phyloP scores from a whole-genome alignment of 257 asterid species.

The Rubia yunnanensis region DNA sequence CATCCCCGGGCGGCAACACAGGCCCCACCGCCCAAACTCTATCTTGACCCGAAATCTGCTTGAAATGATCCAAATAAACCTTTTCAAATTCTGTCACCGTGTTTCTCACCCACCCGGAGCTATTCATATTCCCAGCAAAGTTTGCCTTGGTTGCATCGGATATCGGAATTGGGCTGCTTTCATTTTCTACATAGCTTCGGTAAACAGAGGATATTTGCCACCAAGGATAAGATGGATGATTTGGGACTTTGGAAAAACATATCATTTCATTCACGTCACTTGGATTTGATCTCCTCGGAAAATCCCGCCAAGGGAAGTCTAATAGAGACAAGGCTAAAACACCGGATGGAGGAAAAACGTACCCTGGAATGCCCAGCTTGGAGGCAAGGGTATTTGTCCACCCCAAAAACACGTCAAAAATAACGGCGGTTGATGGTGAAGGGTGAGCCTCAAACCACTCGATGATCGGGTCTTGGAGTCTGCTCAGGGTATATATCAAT shows the following conservation, averaged over 20 bases:
- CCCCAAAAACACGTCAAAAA: constrained; percentile 64
- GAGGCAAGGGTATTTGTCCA: constrained; percentile 50
- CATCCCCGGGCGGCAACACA: constrained; percentile 25
- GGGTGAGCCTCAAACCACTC: constrained; percentile 54
- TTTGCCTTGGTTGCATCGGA: constrained; percentile 33
- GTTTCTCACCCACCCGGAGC: constrained; percentile 50
- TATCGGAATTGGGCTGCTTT: constrained; percentile 25
- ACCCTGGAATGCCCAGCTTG: constrained; percentile 39
- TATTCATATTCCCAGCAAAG: constrained; percentile 19
- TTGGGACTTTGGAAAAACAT: constrained; percentile 31
- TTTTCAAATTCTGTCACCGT: constrained; percentile 42
- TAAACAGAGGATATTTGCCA: constrained; percentile 64
- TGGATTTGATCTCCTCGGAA: constrained; percentile 24
- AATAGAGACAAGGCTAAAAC: constrained; percentile 40
- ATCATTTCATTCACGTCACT: constrained; percentile 25
- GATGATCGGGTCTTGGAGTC: constrained; percentile 31
- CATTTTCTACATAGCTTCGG: constrained; percentile 21
- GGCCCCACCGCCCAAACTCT: constrained; percentile 72
- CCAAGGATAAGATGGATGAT: constrained; percentile 55
- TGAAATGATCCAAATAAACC: constrained; percentile 30
- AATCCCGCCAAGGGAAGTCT: constrained; percentile 38
- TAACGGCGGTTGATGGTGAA: constrained; percentile 62
- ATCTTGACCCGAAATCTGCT: constrained; percentile 30
- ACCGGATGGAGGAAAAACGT: constrained; percentile 65
- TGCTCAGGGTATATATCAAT: constrained; percentile 35